phyloP scores from a whole-genome alignment of 257 asterid genomes.

The Capsicum chinense region DNA sequence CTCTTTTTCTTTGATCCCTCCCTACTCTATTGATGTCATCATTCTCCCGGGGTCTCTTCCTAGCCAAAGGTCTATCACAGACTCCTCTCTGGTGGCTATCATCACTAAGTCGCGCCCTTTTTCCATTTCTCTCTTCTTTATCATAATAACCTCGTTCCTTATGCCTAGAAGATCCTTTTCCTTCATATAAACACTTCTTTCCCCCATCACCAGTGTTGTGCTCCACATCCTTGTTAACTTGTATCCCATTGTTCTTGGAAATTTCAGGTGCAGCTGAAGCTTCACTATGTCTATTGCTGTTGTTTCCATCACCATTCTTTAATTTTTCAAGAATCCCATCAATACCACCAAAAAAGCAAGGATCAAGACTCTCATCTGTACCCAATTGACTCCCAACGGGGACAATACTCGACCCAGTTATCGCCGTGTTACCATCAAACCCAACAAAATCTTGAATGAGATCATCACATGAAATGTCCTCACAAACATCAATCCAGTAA shows the following conservation, averaged over 20 bases:
- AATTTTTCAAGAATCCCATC: constrained; percentile 71
- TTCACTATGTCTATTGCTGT: constrained; percentile 32
- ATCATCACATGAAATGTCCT: constrained; percentile 76
- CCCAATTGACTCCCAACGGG: constrained; percentile 33
- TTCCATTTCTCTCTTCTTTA: constrained; percentile 48
- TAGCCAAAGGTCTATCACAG: constrained; percentile 50
- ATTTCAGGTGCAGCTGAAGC: constrained; percentile 29
- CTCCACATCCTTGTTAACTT: constrained; percentile 25
- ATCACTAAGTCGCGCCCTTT: constrained; percentile 53
- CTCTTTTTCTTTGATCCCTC: constrained; percentile 65
- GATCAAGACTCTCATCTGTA: constrained; percentile 49
- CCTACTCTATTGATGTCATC: constrained; percentile 59
- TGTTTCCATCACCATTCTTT: constrained; percentile 49
- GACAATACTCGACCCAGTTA: constrained; percentile 27
- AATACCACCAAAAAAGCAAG: constrained; percentile 70
- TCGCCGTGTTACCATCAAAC: background rate
- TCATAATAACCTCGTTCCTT: constrained; percentile 35
- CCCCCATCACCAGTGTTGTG: constrained; percentile 18
- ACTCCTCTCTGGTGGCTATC: constrained; percentile 54
- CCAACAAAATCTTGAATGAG: constrained; percentile 51
- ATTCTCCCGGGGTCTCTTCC: constrained; percentile 70
- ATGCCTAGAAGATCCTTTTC: constrained; percentile 22
- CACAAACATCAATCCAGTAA: constrained; percentile 91
- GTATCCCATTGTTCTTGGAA: background rate
- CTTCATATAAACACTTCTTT: background rate